Evolutionary conservation across 2,329 filamentous ascomycete species (phyloP), one percentile per base, ranked within the genome.

Genomic region (Fusarium palustre): DNA sequence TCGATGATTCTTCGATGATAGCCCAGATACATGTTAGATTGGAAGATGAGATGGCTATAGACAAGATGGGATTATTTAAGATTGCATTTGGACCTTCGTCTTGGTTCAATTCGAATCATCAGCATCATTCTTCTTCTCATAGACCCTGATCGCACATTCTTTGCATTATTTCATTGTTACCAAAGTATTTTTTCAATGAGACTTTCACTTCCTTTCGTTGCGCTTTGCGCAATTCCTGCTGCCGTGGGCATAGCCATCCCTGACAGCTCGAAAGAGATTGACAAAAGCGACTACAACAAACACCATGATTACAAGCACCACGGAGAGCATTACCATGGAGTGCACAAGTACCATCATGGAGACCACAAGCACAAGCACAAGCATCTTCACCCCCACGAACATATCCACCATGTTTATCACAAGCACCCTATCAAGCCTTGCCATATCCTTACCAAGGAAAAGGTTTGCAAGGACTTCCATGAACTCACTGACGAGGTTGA

Each of bases 401-500:
- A 73, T 22, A 16, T 62, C 5, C 55, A 68, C 7, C 64, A 59
- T 34, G 31, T 68, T 20, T 48, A 71, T n/a, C 59, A 69, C 41
- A 59, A 68, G 52, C 55, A 71, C 20, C 62, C 59, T n/a, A 48
- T 69, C 53, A 62, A 60, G 45, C 63, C 63, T 41, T 69, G 67
- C 39, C 48, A 53, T 28, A 33, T 59, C 31, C 48, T 77, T 48
- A 74, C 70, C 10, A 70, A 75, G 31, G 48, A 64, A 18, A 42
- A 50, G 16, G 45, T 75, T 10, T 76, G 73, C 55, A 55, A 73
- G 36, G 70, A 67, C 47, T 70, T 77, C 45, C 46, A 71, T 53
- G 12, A 49, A 33, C 68, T 76, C 13, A 70, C 73, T 5, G 63
- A 74, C 15, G 66, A 71, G 63, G 60, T 68, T 3, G 74, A 76